phyloP scores from a whole-genome alignment of 2,329 filamentous ascomycete genomes.

The Colletotrichum plurivorum region DNA sequence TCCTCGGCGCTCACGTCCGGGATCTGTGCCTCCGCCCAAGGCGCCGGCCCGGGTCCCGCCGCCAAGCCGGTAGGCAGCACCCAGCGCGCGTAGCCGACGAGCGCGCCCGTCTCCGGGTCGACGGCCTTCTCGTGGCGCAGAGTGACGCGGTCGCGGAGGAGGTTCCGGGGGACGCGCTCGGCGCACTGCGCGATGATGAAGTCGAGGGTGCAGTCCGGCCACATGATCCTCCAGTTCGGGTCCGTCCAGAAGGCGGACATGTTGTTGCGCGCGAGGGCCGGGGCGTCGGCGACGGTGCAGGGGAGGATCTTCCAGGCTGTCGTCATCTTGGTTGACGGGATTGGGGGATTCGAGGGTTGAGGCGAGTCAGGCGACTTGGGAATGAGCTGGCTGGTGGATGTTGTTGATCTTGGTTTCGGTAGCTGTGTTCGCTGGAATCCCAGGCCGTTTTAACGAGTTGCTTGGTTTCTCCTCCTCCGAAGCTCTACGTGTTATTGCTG shows the following conservation, averaged over 20 bases:
- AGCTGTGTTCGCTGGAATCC: too few relatives aligned
- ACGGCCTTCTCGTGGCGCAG: conserved; percentile 43
- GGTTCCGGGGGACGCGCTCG: conserved; percentile 39
- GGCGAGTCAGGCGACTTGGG: too few relatives aligned
- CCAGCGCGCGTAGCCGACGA: conserved; percentile 45
- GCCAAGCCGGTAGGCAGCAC: conserved; percentile 36
- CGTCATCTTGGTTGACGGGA: not conserved
- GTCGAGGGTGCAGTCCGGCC: conserved; percentile 33
- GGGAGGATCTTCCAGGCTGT: conserved; percentile 8
- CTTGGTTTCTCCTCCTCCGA: too few relatives aligned
- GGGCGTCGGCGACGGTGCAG: conserved; percentile 42
- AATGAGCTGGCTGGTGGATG: too few relatives aligned
- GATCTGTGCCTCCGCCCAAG: conserved; percentile 38
- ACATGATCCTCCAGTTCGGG: conserved; percentile 42
- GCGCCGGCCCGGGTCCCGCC: too few relatives aligned
- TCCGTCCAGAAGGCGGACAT: conserved; percentile 45
- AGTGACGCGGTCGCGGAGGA: conserved; percentile 40
- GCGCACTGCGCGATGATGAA: conserved; percentile 31
- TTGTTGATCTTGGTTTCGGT: too few relatives aligned
- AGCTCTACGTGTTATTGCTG: too few relatives aligned
- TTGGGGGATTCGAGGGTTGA: too few relatives aligned
- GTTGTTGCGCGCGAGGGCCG: conserved; percentile 43
- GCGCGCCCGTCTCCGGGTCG: conserved; percentile 41
- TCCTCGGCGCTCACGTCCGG: conserved; percentile 38
- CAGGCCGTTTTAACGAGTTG: too few relatives aligned